Conservation (phyloP, 345 rosid genomes). For the Barbarea vulgaris region DNA sequence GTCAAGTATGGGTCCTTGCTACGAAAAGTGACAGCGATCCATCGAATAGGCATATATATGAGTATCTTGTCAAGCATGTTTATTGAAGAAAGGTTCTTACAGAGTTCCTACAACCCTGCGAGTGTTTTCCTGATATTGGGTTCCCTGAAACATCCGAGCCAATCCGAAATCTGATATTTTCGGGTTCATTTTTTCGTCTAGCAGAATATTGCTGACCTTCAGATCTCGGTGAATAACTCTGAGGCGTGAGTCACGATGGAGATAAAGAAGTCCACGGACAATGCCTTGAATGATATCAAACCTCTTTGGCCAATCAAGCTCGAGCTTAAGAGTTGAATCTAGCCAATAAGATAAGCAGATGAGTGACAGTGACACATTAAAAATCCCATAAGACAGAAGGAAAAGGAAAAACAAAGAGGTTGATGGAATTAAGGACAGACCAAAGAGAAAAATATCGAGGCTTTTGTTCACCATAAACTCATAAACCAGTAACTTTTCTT, state of each 20-base stretch:
- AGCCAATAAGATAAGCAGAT: neutral
- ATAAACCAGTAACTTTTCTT: conserved; percentile 52
- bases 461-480: no score
- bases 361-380: neutral
- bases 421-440: conserved; percentile 32
- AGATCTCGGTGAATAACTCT: conserved; percentile 34
- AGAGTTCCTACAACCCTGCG: conserved; percentile 32
- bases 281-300: conserved; percentile 30
- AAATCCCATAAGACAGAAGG: neutral
- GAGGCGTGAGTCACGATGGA: conserved; percentile 36
- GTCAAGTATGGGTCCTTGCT: no score
- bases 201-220: conserved; percentile 35
- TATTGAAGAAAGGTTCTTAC: neutral
- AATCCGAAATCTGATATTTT: conserved; percentile 38
- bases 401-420: neutral
- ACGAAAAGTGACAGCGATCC: no score
- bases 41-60: no score
- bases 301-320: conserved; percentile 33
- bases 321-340: conserved; percentile 22
- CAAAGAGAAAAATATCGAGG: no score
- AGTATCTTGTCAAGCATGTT: conserved; percentile 3
- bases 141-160: conserved; percentile 38
- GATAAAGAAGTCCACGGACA: conserved; percentile 31
- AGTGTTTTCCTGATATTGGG: conserved; percentile 33
- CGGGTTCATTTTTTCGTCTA: conserved; percentile 33